Evolutionary conservation across 2,329 filamentous ascomycete species (phyloP).

Genomic region (Berkeleyomyces rouxiae): DNA sequence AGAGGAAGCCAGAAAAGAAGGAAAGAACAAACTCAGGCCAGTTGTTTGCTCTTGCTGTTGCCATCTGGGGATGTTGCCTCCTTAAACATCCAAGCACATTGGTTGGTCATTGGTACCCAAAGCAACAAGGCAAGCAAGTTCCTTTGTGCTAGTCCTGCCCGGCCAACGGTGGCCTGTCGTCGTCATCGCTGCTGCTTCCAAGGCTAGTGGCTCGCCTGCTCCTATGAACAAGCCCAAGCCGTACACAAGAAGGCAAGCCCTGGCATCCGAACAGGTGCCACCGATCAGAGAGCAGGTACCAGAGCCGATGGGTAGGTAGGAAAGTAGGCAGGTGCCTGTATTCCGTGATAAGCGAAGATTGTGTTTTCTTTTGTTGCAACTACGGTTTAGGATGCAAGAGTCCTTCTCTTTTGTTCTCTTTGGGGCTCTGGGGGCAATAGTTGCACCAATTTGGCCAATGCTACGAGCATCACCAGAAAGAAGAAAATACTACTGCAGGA

Average conservation of each 20-base stretch:
- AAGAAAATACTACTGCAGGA: too few relatives aligned
- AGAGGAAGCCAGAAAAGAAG: neutral
- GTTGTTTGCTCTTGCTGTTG: neutral
- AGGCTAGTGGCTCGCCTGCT: neutral
- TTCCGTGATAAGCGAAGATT: too few relatives aligned
- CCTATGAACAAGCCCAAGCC: neutral
- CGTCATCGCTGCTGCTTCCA: neutral
- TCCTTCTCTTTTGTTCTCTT: neutral
- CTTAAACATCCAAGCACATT: neutral
- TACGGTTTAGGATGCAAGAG: neutral
- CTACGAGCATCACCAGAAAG: too few relatives aligned
- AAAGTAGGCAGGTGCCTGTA: too few relatives aligned
- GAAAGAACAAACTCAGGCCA: neutral
- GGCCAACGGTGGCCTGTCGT: neutral
- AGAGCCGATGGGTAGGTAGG: too few relatives aligned
- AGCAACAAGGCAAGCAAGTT: neutral
- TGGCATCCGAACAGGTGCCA: too few relatives aligned
- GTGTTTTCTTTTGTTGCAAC: neutral
- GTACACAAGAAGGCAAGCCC: too few relatives aligned
- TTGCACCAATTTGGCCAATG: neutral
- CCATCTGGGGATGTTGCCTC: neutral
- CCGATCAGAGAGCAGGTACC: too few relatives aligned
- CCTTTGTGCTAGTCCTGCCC: neutral
- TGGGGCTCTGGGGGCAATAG: neutral
- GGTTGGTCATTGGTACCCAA: neutral